phyloP scores from a whole-genome alignment of 306 rosid species.

The Rosa lucieae region DNA sequence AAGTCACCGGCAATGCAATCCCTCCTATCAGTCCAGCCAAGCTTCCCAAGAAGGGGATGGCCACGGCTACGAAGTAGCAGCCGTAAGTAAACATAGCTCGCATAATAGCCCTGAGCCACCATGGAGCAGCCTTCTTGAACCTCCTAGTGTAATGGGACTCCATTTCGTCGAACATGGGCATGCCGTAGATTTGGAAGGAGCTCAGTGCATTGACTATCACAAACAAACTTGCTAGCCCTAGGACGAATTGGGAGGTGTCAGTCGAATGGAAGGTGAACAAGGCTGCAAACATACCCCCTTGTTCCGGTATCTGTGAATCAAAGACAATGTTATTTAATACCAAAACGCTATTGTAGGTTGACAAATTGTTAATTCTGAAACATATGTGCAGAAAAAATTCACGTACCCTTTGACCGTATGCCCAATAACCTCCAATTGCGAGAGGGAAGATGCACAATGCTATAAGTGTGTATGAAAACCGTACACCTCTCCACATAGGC shows the following conservation, averaged over 20 bases:
- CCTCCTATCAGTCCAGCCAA: slow-evolving; percentile 50
- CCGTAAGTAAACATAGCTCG: slow-evolving; percentile 29
- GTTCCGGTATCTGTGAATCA: slow-evolving; percentile 35
- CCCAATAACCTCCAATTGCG: slow-evolving; percentile 53
- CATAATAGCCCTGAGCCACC: slow-evolving; percentile 45
- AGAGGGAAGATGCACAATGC: slow-evolving; percentile 48
- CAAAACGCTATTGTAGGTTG: not conserved
- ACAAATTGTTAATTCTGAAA: not conserved
- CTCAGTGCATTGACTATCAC: slow-evolving; percentile 37
- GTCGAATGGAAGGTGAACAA: slow-evolving; percentile 28
- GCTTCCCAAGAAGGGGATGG: slow-evolving; percentile 43
- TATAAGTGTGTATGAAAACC: slow-evolving; percentile 31
- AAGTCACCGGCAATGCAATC: slow-evolving; percentile 46
- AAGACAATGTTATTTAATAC: not conserved
- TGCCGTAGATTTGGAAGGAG: slow-evolving; percentile 53
- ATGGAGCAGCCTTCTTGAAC: slow-evolving; percentile 39
- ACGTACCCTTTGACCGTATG: slow-evolving; percentile 35
- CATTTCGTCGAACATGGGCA: slow-evolving; percentile 48
- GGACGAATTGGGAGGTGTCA: slow-evolving; percentile 31
- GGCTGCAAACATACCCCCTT: slow-evolving; percentile 48
- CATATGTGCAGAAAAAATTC: not conserved
- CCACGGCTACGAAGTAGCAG: slow-evolving; percentile 42
- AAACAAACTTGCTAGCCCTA: slow-evolving; percentile 37
- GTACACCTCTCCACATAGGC: slow-evolving; percentile 57
- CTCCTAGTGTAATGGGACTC: slow-evolving; percentile 41